Percentiles rank a stretch among this genome's conserved stretches.
phyloP scores from a whole-genome alignment of 2,329 filamentous ascomycete genomes.

The Alternaria sp. region DNA sequence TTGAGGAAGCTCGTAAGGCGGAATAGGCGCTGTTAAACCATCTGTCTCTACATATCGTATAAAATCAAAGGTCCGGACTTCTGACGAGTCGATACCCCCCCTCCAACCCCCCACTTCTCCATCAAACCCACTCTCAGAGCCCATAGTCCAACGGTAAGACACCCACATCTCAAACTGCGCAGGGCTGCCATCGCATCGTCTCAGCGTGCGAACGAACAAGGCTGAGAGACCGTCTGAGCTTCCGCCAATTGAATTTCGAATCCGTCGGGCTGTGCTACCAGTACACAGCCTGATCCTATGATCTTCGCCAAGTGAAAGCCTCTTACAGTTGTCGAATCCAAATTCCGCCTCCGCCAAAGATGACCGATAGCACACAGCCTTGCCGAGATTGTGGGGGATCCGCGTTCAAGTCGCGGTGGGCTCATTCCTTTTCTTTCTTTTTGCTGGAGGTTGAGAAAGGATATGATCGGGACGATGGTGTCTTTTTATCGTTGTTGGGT shows the following conservation, averaged over 20 bases:
- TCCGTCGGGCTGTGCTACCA: neutral
- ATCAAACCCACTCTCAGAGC: neutral
- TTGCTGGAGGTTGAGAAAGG: too few species aligned
- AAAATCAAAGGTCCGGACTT: too few species aligned
- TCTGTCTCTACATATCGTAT: too few species aligned
- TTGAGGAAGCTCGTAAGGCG: too few species aligned
- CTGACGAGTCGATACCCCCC: too few species aligned
- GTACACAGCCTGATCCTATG: too few species aligned
- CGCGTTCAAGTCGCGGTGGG: neutral
- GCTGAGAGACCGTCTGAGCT: neutral
- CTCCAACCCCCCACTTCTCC: neutral
- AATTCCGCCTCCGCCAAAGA: neutral
- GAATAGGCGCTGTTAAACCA: too few species aligned
- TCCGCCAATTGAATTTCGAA: neutral
- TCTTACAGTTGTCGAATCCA: neutral
- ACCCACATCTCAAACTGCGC: neutral
- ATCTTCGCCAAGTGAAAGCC: too few species aligned
- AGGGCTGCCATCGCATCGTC: neutral
- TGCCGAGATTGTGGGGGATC: neutral
- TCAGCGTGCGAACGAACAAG: neutral
- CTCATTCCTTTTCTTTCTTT: neutral
- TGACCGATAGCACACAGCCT: neutral
- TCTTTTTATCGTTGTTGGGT: too few species aligned
- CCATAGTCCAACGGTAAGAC: neutral
- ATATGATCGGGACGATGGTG: too few species aligned